These are phyloP conservation scores for Aspergillus sp. DNA, from an alignment of 2,329 filamentous ascomycete species.

Conservation along the genomic window DNA sequence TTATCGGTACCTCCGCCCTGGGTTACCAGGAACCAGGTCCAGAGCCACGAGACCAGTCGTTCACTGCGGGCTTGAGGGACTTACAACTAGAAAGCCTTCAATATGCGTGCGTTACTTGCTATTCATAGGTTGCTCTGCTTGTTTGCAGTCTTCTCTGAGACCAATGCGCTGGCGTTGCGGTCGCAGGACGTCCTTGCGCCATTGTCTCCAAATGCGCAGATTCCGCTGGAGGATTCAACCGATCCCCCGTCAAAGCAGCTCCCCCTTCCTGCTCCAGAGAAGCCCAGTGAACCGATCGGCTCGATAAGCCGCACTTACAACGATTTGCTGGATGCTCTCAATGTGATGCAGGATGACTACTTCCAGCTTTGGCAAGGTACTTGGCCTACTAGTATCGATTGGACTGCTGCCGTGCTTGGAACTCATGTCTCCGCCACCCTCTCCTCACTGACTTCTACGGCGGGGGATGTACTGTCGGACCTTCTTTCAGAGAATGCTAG, in stretches of 20 bases:
- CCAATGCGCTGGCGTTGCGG: conserved; percentile 35
- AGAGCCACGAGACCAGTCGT: not conserved
- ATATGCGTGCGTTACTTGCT: conserved; percentile 17
- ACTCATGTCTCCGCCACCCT: conserved; percentile 77
- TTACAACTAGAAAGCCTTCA: conserved; percentile 8
- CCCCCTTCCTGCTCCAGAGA: conserved; percentile 19
- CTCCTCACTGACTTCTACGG: conserved; percentile 64
- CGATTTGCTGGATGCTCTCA: conserved; percentile 63
- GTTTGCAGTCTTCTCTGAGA: conserved; percentile 21
- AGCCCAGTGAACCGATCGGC: conserved; percentile 20
- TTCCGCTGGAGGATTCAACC: conserved; percentile 13
- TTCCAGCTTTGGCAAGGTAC: conserved; percentile 76
- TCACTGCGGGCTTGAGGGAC: not conserved
- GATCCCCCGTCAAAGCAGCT: conserved; percentile 13
- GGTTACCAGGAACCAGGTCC: not conserved
- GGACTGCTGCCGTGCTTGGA: conserved; percentile 83
- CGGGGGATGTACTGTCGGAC: conserved; percentile 47
- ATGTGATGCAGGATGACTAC: conserved; percentile 75
- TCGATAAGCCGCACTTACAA: conserved; percentile 30
- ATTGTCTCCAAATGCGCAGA: conserved; percentile 16
- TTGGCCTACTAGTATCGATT: conserved; percentile 87
- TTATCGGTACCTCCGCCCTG: conserved; percentile 3
- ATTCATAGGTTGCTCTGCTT: conserved; percentile 28
- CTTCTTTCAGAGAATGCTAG: conserved; percentile 27
- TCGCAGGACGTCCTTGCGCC: conserved; percentile 28